Evolutionary conservation across 768 basidiomycete genomes (phyloP).

Genomic region (Leccinum ochraceum): DNA sequence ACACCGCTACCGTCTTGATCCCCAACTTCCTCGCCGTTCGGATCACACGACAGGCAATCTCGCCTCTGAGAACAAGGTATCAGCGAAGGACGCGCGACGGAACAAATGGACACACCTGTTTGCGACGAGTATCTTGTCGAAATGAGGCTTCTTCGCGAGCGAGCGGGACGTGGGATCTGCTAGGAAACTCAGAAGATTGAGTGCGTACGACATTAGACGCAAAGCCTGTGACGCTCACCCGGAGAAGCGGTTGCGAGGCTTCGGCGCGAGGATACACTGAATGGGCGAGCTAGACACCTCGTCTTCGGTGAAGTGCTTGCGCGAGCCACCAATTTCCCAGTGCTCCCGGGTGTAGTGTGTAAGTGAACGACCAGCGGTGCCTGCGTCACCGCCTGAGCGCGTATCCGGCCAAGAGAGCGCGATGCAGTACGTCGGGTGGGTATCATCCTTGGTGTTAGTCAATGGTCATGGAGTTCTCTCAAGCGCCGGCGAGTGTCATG

Average conservation of each 20-base stretch:
- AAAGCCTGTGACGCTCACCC: conserved; percentile 15
- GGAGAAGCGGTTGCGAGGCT: conserved; percentile 18
- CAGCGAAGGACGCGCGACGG: not conserved
- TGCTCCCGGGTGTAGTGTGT: conserved; percentile 11
- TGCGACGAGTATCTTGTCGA: conserved; percentile 90
- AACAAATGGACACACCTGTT: conserved; percentile 54
- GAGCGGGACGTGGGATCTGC: conserved; percentile 4
- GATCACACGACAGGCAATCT: conserved; percentile 95
- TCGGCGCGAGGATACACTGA: conserved; percentile 2
- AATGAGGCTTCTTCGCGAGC: conserved; percentile 50
- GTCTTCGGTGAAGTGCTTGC: conserved; percentile 5
- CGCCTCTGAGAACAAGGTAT: conserved; percentile 56
- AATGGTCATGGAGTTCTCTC: conserved; percentile 1
- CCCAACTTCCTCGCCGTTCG: conserved; percentile 87
- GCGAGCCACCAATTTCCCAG: conserved; percentile 9
- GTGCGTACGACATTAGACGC: not conserved
- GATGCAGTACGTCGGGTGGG: conserved; percentile 30
- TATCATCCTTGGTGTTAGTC: conserved; percentile 26
- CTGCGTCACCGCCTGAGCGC: conserved; percentile 13
- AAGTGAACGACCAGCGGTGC: conserved; percentile 7
- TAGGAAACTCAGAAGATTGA: conserved; percentile 1
- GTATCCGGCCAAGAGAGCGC: conserved; percentile 27
- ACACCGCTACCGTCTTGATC: conserved; percentile 90
- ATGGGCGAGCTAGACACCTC: not conserved
- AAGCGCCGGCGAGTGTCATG: not conserved